Evolutionary conservation across 805 yeast genomes (phyloP).

Genomic region (Candida easanensis): DNA sequence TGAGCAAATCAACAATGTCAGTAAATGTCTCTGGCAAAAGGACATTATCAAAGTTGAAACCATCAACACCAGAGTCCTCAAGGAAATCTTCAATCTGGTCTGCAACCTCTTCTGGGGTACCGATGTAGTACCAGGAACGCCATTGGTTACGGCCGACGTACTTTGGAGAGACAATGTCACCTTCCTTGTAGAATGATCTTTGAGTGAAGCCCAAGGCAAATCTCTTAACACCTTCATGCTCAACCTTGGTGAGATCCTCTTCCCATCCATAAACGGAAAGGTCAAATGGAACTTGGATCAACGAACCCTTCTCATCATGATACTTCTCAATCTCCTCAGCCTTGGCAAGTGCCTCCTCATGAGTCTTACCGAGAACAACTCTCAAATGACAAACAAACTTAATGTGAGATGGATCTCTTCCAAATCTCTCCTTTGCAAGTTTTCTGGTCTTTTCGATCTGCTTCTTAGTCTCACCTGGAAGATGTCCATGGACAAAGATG

Average conservation of each 20-base stretch:
- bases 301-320: slow-evolving; percentile 40
- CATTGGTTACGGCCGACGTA: slow-evolving; percentile 28
- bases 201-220: slow-evolving; percentile 29
- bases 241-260: slow-evolving; percentile 36
- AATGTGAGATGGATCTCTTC: slow-evolving; percentile 38
- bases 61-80: slow-evolving; percentile 39
- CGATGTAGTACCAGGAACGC: slow-evolving; percentile 27
- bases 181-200: slow-evolving; percentile 21
- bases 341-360: slow-evolving; percentile 40
- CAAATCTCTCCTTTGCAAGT: slow-evolving; percentile 34
- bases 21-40: slow-evolving; percentile 42
- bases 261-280: slow-evolving; percentile 43
- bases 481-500: slow-evolving; percentile 35
- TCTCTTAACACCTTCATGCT: slow-evolving; percentile 33
- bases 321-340: slow-evolving; percentile 33
- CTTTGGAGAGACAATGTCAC: slow-evolving; percentile 30
- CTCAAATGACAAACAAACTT: slow-evolving; percentile 39
- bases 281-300: slow-evolving; percentile 44
- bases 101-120: slow-evolving; percentile 40
- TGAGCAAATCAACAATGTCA: slow-evolving; percentile 35
- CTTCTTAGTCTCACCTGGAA: slow-evolving; percentile 32
- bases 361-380: slow-evolving; percentile 37
- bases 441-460: slow-evolving; percentile 34
- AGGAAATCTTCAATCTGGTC: slow-evolving; percentile 41
- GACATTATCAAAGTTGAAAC: slow-evolving; percentile 41